These are phyloP conservation scores for Solanum megistacrolobum DNA, from an alignment of 257 asterid genomes.

Conservation along the genomic window DNA sequence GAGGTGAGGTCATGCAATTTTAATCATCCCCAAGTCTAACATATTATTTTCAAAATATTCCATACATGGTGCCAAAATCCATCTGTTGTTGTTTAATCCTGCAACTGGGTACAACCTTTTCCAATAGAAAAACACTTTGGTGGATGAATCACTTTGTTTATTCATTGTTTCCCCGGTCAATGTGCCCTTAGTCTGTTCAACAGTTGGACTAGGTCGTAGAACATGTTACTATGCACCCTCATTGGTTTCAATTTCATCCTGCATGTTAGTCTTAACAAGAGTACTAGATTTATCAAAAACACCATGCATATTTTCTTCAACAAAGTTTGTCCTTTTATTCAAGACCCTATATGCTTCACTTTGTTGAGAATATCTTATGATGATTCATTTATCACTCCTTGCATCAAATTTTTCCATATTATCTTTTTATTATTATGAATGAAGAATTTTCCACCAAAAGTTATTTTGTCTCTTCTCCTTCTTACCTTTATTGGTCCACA, in stretches of 20 bases:
- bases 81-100: background rate
- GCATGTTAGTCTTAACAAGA: background rate
- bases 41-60: too few relatives aligned
- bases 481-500: background rate
- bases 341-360: background rate
- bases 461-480: background rate
- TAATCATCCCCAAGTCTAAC: too few relatives aligned
- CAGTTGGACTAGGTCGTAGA: background rate
- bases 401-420: background rate
- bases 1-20: background rate
- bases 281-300: background rate
- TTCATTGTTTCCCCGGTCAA: too few relatives aligned
- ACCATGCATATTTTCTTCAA: background rate
- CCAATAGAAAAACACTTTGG: too few relatives aligned
- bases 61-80: background rate
- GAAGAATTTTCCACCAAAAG: too few relatives aligned
- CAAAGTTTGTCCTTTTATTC: too few relatives aligned
- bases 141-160: background rate
- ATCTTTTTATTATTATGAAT: background rate
- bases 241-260: background rate
- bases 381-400: background rate
- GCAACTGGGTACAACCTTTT: background rate
- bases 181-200: background rate
- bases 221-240: background rate
- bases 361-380: background rate